Percentiles rank a stretch among this genome's conserved stretches.
These are phyloP conservation scores for Clonostachys byssicola DNA, from an alignment of 2,329 filamentous ascomycete genomes.

Conservation along the genomic window DNA sequence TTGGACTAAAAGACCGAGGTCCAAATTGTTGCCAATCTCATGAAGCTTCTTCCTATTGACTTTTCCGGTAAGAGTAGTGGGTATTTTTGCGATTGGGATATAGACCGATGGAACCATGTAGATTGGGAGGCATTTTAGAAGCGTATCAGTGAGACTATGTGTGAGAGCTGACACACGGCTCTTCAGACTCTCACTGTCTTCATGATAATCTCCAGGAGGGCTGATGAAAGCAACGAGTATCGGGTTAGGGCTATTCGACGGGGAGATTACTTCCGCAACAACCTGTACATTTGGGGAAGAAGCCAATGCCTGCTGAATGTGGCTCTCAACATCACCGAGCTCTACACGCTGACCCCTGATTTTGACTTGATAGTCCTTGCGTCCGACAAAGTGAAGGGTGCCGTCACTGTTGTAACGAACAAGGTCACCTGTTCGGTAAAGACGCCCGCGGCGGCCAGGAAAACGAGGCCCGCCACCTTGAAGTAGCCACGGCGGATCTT, in stretches of 20 bases:
- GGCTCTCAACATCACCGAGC: conserved; percentile 17
- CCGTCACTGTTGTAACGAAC: conserved; percentile 76
- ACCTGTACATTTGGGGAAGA: conserved; percentile 61
- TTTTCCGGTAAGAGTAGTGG: conserved; percentile 72
- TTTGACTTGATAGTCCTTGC: conserved; percentile 55
- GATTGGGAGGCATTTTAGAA: conserved; percentile 43
- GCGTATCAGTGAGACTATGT: conserved; percentile 11
- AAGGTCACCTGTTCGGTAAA: conserved; percentile 81
- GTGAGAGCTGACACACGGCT: conserved; percentile 50
- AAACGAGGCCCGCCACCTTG: conserved; percentile 7
- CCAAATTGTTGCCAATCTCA: conserved; percentile 38
- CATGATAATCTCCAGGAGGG: conserved; percentile 16
- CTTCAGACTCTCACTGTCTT: not conserved
- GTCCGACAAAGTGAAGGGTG: conserved; percentile 64
- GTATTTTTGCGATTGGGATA: conserved; percentile 65
- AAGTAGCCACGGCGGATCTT: conserved; percentile 49
- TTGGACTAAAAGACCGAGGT: not conserved
- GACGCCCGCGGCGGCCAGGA: conserved; percentile 45
- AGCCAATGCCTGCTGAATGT: conserved; percentile 47
- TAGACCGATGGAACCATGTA: conserved; percentile 81
- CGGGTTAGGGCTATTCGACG: not conserved
- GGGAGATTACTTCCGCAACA: not conserved
- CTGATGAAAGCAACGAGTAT: conserved; percentile 66
- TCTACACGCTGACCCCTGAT: conserved; percentile 52
- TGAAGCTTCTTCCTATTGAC: conserved; percentile 57